These are phyloP conservation scores for Kalanchoe fedtschenkoi DNA, from an alignment of 164 flowering plant genomes.

Conservation along the genomic window DNA sequence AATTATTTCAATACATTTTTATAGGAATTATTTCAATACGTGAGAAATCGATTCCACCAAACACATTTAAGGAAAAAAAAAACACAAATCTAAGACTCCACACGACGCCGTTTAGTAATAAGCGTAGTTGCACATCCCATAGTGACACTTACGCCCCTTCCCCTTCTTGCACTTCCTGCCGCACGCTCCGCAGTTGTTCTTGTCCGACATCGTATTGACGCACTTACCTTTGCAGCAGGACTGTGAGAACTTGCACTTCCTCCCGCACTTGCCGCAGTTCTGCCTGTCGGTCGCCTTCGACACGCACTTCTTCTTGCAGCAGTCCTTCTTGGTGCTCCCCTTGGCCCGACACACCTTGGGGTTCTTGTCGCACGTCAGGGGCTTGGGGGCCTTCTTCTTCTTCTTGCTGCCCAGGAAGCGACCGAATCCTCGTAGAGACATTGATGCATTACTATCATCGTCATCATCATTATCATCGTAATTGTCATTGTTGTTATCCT, in stretches of 20 bases:
- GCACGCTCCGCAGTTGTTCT: slow-evolving; percentile 18
- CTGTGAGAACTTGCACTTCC: slow-evolving; percentile 17
- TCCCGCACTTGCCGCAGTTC: slow-evolving; percentile 19
- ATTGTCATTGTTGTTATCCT: not conserved
- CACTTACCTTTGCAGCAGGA: slow-evolving; percentile 19
- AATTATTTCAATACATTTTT: too few relatives aligned
- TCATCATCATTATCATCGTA: not conserved
- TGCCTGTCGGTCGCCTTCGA: slow-evolving; percentile 4
- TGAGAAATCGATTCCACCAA: not conserved
- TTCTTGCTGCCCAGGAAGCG: slow-evolving; percentile 1
- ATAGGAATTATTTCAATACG: too few relatives aligned
- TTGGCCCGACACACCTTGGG: slow-evolving; percentile 7
- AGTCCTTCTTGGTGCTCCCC: slow-evolving; percentile 7
- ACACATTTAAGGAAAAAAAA: not conserved
- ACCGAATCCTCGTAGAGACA: not conserved
- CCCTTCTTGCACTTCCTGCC: slow-evolving; percentile 10
- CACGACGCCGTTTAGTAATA: slow-evolving; percentile 1
- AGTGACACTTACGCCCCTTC: slow-evolving; percentile 7
- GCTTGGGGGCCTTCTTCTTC: not conserved
- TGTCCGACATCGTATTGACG: slow-evolving; percentile 10
- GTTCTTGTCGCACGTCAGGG: slow-evolving; percentile 6
- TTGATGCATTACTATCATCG: not conserved
- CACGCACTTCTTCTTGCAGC: slow-evolving; percentile 21
- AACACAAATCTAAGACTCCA: too few relatives aligned
- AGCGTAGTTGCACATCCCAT: slow-evolving; percentile 17